These are phyloP conservation scores for Tinospora cordifolia DNA, from an alignment of 164 flowering plant genomes.

Conservation along the genomic window DNA sequence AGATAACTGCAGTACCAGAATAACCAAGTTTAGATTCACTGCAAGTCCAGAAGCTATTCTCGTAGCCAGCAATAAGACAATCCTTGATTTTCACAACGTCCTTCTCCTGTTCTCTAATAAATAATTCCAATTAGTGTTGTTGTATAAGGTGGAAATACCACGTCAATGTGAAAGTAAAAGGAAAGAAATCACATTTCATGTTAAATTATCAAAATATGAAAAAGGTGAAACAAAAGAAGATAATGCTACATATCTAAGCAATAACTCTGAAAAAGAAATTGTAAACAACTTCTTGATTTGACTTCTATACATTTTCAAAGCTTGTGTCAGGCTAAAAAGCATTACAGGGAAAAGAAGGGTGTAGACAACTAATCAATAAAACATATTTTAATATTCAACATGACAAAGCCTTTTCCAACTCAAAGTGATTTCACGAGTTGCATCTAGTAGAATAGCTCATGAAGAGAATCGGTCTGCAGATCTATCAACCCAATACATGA, in stretches of 20 bases:
- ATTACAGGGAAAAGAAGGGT: no score
- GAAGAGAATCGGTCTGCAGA: no score
- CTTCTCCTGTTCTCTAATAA: slow-evolving; percentile 57
- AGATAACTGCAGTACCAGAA: slow-evolving; percentile 91
- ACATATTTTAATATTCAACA: no score
- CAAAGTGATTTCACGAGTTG: no score
- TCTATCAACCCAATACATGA: no score
- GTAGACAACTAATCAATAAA: no score
- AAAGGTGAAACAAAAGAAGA: background rate
- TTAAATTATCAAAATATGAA: background rate
- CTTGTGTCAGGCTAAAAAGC: no score
- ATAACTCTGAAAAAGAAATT: no score
- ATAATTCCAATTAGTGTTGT: background rate
- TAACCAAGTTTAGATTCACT: slow-evolving; percentile 89
- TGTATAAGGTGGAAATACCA: slow-evolving; percentile 3
- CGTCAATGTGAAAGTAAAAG: background rate
- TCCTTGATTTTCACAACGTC: slow-evolving; percentile 62
- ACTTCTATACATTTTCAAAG: no score
- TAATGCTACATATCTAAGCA: background rate
- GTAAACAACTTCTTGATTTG: no score
- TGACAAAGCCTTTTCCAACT: no score
- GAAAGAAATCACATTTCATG: background rate
- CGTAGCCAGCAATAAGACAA: slow-evolving; percentile 65
- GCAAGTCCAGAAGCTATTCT: slow-evolving; percentile 91
- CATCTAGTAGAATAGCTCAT: no score